Evolutionary conservation across 2,329 filamentous ascomycete species (phyloP).

Genomic region (Parasarocladium wereldwijsianum): DNA sequence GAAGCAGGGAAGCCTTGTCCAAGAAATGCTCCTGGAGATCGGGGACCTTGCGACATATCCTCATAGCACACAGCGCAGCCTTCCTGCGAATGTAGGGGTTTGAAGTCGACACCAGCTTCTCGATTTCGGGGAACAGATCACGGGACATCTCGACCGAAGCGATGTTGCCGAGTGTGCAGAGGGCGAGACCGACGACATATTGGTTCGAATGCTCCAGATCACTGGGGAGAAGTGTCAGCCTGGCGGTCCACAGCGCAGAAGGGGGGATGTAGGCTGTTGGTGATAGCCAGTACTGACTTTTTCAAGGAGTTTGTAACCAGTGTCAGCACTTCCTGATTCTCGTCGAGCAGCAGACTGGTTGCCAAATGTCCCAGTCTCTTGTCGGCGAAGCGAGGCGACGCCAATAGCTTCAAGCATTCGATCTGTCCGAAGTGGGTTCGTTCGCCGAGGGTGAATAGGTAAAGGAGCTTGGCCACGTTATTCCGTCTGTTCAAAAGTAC

Average conservation of each 20-base stretch:
- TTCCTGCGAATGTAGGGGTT: constrained; percentile 98
- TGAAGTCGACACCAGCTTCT: constrained; percentile 76
- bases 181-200: constrained; percentile 90
- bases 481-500: constrained; percentile 52
- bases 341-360: constrained; percentile 88
- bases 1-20: constrained; percentile 76
- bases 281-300: constrained; percentile 49
- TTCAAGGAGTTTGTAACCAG: constrained; percentile 95
- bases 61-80: constrained; percentile 96
- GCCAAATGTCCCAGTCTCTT: constrained; percentile 92
- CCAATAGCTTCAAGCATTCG: constrained; percentile 93
- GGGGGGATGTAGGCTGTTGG: neutral
- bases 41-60: constrained; percentile 94
- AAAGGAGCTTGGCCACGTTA: constrained; percentile 96
- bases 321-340: constrained; percentile 96
- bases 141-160: constrained; percentile 96
- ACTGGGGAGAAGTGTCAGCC: constrained; percentile 28
- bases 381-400: constrained; percentile 93
- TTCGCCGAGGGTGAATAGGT: constrained; percentile 94
- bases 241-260: neutral
- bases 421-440: constrained; percentile 98
- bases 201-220: constrained; percentile 95
- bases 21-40: constrained; percentile 95
- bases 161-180: constrained; percentile 95
- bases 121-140: constrained; percentile 92